Evolutionary conservation across 148 eudicot species (phyloP), one percentile per base, ranked within the genome.

Genomic region (Chenopodium album): DNA sequence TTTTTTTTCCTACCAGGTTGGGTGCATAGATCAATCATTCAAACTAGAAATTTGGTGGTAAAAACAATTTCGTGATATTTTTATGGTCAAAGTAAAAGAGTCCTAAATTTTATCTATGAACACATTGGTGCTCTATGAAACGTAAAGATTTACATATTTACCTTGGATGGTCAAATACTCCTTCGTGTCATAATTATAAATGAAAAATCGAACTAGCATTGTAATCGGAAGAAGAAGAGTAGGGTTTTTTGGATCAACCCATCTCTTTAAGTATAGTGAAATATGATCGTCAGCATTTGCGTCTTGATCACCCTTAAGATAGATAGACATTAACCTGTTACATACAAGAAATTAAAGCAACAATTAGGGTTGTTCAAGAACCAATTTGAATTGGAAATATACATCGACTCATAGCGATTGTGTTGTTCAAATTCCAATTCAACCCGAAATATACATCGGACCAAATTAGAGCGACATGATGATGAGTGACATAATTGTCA

Each of bases 131-230:
- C 0, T 37, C 41, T 4, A 37, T 0, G 7, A 4, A 65, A 65
- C 69, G 10, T 19, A 65, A 6, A 67, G 34, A 12, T 3, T 67
- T 7, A 11, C 9, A 23, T 29, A 23, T 4, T 7, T 68, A 68
- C 72, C 72, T 68, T 68, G 72, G 44, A 68, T 68, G 72, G 72
- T 68, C 32, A 68, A 2, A 2, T 68, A 68, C 72, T 68, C 72
- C 41, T 8, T 68, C 2, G 8, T 29, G 4, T 3, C 34, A 32
- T 23, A 68, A 68, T 68, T 68, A 32, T 29, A 68, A 9, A 68
- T 29, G 72, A 68, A 68, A 68, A 68, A 68, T 31, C 72, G 72
- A 4, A 68, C 4, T 32, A 68, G 10, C 72, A 68, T 9, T 29
- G 23, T 68, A 16, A 68, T 9, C 41, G 41, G 41, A 37, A 6